A percentile compares a stretch with the other conserved stretches of the same genome.
Conservation (phyloP, 345 rosid genomes). For the Aquilaria sinensis region DNA sequence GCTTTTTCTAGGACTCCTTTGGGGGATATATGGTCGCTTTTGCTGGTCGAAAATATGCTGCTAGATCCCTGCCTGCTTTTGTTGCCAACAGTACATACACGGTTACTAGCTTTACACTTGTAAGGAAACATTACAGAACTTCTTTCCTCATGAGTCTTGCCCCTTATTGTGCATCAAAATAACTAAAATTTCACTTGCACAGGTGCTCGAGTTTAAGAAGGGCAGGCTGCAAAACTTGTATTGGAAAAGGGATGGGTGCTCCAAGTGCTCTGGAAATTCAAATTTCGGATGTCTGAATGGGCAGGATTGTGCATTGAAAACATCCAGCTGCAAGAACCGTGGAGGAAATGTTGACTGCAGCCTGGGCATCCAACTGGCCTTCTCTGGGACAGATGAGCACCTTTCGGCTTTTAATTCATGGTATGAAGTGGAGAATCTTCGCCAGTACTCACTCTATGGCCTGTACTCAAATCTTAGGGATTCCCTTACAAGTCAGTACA, state of each 20-base stretch:
- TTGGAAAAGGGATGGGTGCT: slow-evolving; percentile 95
- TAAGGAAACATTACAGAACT: slow-evolving; percentile 25
- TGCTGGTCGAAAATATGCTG: slow-evolving; percentile 96
- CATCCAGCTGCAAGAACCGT: slow-evolving; percentile 54
- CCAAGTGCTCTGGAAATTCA: slow-evolving; percentile 56
- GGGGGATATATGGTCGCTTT: slow-evolving; percentile 99
- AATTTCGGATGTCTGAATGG: slow-evolving; percentile 75
- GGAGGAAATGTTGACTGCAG: slow-evolving; percentile 87
- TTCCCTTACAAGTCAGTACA: slow-evolving; percentile 67
- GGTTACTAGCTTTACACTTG: slow-evolving; percentile 94
- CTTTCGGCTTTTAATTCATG: slow-evolving; percentile 76
- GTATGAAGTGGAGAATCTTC: slow-evolving; percentile 89
- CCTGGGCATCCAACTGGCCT: slow-evolving; percentile 89
- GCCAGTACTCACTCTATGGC: slow-evolving; percentile 88
- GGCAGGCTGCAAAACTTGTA: slow-evolving; percentile 91
- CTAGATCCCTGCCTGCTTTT: slow-evolving; percentile 75
- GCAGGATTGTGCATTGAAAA: slow-evolving; percentile 75
- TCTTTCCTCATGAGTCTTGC: background rate
- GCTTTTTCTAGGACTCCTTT: slow-evolving; percentile 35
- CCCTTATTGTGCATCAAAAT: background rate
- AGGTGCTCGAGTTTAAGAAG: slow-evolving; percentile 91
- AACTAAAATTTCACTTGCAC: slow-evolving; percentile 2
- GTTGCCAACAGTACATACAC: slow-evolving; percentile 64
- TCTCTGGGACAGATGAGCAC: slow-evolving; percentile 98
- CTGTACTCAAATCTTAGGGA: slow-evolving; percentile 74